Conservation (phyloP, 1,139 yeast genomes). For the Blastobotrys petasosporus region DNA sequence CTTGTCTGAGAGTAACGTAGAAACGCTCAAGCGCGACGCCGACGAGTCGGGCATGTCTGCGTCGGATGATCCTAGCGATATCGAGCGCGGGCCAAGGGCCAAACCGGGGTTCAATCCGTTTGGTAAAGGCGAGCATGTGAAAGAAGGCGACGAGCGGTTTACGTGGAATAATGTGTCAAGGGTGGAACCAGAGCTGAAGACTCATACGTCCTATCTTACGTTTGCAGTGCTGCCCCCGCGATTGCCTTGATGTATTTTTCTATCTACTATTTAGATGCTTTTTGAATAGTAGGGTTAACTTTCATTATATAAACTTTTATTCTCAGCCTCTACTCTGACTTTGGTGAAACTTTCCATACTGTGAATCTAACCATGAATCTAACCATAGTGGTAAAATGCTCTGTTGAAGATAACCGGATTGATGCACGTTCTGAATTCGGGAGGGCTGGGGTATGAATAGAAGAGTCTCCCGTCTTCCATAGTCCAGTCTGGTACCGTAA, state of each 20-base stretch:
- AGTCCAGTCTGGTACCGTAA: too few relatives aligned
- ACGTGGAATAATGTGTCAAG: conserved; percentile 80
- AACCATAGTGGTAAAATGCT: too few relatives aligned
- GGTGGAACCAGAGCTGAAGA: conserved; percentile 77
- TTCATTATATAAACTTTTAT: too few relatives aligned
- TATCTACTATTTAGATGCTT: too few relatives aligned
- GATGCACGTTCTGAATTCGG: too few relatives aligned
- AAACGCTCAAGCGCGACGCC: conserved; percentile 3
- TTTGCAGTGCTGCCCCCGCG: conserved; percentile 55
- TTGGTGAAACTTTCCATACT: too few relatives aligned
- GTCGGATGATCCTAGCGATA: conserved; percentile 15
- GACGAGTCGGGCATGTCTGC: conserved; percentile 18
- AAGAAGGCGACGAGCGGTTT: conserved; percentile 77
- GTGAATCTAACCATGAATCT: too few relatives aligned
- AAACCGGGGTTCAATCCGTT: conserved; percentile 78
- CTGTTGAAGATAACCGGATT: too few relatives aligned
- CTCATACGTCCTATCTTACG: conserved; percentile 90
- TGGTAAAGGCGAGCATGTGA: conserved; percentile 75
- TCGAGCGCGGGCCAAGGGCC: conserved; percentile 19
- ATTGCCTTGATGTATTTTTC: background rate
- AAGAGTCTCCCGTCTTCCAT: too few relatives aligned
- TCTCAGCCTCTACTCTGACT: too few relatives aligned
- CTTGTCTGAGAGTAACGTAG: conserved; percentile 17
- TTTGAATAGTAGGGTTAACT: too few relatives aligned
- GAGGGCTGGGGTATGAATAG: too few relatives aligned